Evolutionary conservation across 371 early-diverging fungal genomes (phyloP), one percentile per base, ranked within the genome.

Genomic region (Syncephalastrum monosporum): DNA sequence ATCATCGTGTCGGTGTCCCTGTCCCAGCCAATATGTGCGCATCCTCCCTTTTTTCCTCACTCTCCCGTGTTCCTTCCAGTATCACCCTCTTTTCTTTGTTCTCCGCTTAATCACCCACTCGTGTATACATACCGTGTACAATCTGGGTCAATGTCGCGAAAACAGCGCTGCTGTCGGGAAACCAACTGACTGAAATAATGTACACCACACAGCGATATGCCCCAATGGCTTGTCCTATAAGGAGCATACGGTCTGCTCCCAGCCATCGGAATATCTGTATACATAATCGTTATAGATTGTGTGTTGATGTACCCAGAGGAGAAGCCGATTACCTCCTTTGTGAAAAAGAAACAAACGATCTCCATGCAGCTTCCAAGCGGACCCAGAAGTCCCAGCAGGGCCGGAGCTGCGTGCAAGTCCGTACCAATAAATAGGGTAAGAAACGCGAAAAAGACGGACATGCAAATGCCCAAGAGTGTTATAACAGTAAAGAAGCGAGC

Each of bases 351-450:
- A 6, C 59, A 64, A 17, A 69, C 47, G 21, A 74, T 24, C 54
- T 74, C 75, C 1, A 68, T 62, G 43, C 60, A 55, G 43, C 74
- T 69, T 33, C 70, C 68, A 10, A 74, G 46, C 3, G 74, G 74
- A 10, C 74, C 74, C 24, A 74, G 61, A 13, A 67, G 47, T 1
- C 70, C 74, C 1, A 68, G 49, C 56, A 69, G 53, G 1, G 64
- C 54, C 7, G 74, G 58, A 10, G 63, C 52, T 1, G 60, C 74
- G 10, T 68, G 54, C 19, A 74, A 29, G 23, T 74, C 68, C 23
- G 69, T 67, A 27, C 64, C 63, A 24, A 74, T 59, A 53, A 63
- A 74, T 5, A 74, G 25, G 45, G 68, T 67, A 7, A 74, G 41
- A 41, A 68, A 74, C 5, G 68, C 70, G 21, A 63, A 63, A 19